A percentile compares a stretch with the other conserved stretches of the same genome.
These are phyloP conservation scores for Penicillium pulvis DNA, from an alignment of 495 filamentous ascomycete genomes.

Conservation along the genomic window DNA sequence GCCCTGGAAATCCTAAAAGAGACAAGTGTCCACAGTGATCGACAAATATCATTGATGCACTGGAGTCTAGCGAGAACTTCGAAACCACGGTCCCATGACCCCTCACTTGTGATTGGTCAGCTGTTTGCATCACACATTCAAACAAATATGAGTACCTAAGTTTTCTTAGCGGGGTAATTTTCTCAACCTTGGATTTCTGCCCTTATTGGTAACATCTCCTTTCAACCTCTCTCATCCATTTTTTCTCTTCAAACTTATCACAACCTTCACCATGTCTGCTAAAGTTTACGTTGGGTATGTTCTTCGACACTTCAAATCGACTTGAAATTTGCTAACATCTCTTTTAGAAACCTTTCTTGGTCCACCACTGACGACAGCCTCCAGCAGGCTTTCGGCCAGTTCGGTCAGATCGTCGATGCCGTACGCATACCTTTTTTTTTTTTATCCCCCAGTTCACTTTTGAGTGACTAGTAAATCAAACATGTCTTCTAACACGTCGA, in stretches of 20 bases:
- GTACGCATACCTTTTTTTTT: constrained; percentile 6
- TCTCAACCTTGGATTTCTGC: constrained; percentile 1
- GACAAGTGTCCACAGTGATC: background rate
- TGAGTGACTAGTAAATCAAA: background rate
- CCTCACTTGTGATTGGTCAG: background rate
- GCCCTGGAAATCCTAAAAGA: background rate
- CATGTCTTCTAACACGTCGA: background rate
- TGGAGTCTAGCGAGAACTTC: background rate
- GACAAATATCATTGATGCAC: background rate
- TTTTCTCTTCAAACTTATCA: background rate
- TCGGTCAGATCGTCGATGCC: constrained; percentile 15
- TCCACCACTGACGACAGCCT: constrained; percentile 15
- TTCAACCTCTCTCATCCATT: background rate
- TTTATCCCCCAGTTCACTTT: background rate
- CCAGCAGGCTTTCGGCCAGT: constrained; percentile 10
- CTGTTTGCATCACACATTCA: constrained; percentile 1
- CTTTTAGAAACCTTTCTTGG: constrained; percentile 21
- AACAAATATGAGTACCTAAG: background rate
- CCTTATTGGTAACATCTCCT: background rate
- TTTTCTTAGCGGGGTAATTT: constrained; percentile 2
- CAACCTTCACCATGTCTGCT: constrained; percentile 16
- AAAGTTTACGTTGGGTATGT: constrained; percentile 22
- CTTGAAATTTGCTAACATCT: background rate
- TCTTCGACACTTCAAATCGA: background rate
- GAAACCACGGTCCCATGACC: background rate